Base-by-base conservation (phyloP, 495 filamentous ascomycete species). In the Penicillium odoratum region DNA sequence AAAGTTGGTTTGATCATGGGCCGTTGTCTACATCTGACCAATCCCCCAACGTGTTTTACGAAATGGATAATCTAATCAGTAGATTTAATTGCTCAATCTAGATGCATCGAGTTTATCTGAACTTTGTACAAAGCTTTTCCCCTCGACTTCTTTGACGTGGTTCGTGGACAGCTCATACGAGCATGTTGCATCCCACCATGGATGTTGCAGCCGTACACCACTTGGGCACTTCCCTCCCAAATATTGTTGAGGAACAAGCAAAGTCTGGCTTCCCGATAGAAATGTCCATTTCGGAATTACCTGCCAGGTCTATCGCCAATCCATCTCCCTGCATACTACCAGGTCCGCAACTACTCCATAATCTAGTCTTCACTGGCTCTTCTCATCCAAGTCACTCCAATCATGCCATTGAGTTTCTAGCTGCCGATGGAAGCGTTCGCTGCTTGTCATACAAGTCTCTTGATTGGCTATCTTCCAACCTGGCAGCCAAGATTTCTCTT, bases 301-400 rank as follows among this genome's bases (percentile, higher is more conserved):
- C 69, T 46, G 58, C 44, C 28, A 60, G 86, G n/a, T 89, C 88
- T 0, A 80, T 89, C 53, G 66, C 85, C 29, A 91, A 92, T 66
- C 70, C 78, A 15, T 64, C 73, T 5, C 86, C 88, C n/a, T 53
- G 54, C 42, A 60, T 61, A 6, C 59, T 89, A 11, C 66, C 77
- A 9, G 88, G 88, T 1, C 85, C 88, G n/a, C 54, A 69, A 31
- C 72, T 90, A 13, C 77, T 92, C 6, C 88, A 91, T 66, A 66
- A 86, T n/a, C 74, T 92, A 3, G 80, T 89, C 28, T 61, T 71
- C 36, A 43, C 57, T 61, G 56, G 56, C 11, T 31, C 60, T 52
- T 38, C 58, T 33, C 36, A 54, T 10, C 15, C 44, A 3, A 16
- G 58, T 31, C 33, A 53, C 30, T 21, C 29, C 18, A 36, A 65